A percentile compares a stretch with the other conserved stretches of the same genome.
phyloP scores from a whole-genome alignment of 768 basidiomycete genomes.

The Boletus pseudopeckii region DNA sequence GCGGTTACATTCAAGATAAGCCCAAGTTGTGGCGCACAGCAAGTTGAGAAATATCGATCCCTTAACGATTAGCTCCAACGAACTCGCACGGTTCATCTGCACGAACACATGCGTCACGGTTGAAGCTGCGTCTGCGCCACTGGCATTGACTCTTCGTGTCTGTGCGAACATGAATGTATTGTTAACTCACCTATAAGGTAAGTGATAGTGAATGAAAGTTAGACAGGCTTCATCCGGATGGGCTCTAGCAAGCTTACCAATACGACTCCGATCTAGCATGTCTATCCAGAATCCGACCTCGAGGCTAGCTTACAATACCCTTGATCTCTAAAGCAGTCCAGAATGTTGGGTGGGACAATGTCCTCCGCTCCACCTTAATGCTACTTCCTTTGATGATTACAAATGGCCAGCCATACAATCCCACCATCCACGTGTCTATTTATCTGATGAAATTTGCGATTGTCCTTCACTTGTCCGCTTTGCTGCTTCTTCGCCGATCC shows the following conservation, averaged over 20 bases:
- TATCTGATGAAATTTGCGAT: neutral
- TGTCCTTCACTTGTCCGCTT: neutral
- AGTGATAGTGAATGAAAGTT: too few relatives aligned
- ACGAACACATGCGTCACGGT: neutral
- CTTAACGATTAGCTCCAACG: neutral
- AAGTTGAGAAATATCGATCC: neutral
- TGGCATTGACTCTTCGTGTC: too few relatives aligned
- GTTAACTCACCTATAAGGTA: too few relatives aligned
- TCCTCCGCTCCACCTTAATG: neutral
- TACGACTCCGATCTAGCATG: neutral
- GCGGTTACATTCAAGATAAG: neutral
- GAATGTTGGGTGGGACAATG: neutral
- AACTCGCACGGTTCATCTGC: neutral
- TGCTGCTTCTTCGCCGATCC: neutral
- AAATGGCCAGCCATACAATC: neutral
- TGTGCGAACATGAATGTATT: neutral
- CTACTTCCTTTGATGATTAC: neutral
- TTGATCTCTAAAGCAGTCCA: neutral
- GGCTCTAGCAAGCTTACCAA: too few relatives aligned
- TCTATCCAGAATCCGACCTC: neutral
- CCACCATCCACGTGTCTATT: neutral
- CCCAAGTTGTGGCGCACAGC: too few relatives aligned
- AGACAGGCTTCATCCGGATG: neutral
- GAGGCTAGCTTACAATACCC: neutral
- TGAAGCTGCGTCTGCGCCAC: neutral